Evolutionary conservation across 805 yeast genomes (phyloP).

Genomic region (Candida hungchunana): DNA sequence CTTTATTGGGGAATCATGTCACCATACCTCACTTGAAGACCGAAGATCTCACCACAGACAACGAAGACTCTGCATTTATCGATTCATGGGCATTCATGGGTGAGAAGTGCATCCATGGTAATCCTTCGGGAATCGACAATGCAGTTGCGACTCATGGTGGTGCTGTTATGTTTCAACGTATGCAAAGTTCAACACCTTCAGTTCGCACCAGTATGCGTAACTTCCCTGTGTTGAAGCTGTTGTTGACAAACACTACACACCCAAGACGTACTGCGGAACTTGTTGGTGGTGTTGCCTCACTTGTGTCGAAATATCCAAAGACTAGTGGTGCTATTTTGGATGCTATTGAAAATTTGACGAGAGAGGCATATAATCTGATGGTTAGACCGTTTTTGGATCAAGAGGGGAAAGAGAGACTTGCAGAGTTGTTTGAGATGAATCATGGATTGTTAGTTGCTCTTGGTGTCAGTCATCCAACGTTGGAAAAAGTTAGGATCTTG

Average conservation of each 20-base stretch:
- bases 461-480: conserved; percentile 91
- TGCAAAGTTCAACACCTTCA: conserved; percentile 48
- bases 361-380: conserved; percentile 67
- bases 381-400: conserved; percentile 44
- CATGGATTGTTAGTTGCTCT: conserved; percentile 83
- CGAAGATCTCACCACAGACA: conserved; percentile 34
- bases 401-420: conserved; percentile 38
- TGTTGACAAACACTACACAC: conserved; percentile 81
- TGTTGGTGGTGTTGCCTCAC: conserved; percentile 68
- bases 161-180: conserved; percentile 83
- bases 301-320: conserved; percentile 49
- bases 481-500: conserved; percentile 68
- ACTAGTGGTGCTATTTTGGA: conserved; percentile 57
- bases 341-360: conserved; percentile 71
- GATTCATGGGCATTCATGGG: conserved; percentile 90
- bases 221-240: conserved; percentile 68
- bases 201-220: conserved; percentile 64
- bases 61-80: conserved; percentile 51
- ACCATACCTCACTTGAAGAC: conserved; percentile 31
- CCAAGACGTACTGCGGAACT: conserved; percentile 84
- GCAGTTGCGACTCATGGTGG: conserved; percentile 96
- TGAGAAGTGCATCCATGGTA: conserved; percentile 93
- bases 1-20: conserved; percentile 55
- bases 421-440: conserved; percentile 69
- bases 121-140: conserved; percentile 95